Evolutionary conservation across 208 protist genomes (phyloP).

Genomic region (Wallacemonas sp.): DNA sequence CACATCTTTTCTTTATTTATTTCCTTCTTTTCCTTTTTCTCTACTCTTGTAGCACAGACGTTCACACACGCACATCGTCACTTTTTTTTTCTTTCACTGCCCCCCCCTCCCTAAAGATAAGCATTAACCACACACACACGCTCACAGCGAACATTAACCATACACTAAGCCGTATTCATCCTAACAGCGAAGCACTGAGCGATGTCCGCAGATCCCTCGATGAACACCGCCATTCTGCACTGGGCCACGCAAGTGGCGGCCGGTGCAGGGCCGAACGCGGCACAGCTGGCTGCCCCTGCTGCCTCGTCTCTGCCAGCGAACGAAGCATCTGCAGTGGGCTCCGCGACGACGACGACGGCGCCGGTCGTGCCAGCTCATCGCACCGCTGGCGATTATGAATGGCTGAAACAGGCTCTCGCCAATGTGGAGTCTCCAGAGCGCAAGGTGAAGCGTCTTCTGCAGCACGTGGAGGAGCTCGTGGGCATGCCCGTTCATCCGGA

Average conservation of each 20-base stretch:
- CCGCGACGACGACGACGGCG: background rate
- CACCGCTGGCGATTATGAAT: conserved; percentile 49
- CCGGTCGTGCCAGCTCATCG: conserved; percentile 8
- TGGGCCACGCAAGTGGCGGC: conserved; percentile 33
- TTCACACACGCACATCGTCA: background rate
- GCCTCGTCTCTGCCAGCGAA: background rate
- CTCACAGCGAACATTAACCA: no score
- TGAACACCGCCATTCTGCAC: conserved; percentile 59
- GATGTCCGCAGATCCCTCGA: conserved; percentile 49
- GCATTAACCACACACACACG: background rate
- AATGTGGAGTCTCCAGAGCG: conserved; percentile 79
- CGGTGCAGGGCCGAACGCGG: background rate
- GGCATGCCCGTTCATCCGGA: background rate
- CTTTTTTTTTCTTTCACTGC: background rate
- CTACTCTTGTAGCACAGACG: background rate
- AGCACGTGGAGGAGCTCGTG: conserved; percentile 1
- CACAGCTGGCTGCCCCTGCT: background rate
- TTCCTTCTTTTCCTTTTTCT: background rate
- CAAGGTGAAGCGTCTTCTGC: conserved; percentile 42
- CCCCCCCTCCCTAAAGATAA: no score
- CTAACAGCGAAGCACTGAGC: background rate
- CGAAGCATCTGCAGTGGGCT: background rate
- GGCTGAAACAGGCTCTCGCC: conserved; percentile 64
- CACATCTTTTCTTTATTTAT: background rate
- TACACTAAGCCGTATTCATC: no score